Percentiles rank a stretch among this genome's conserved stretches.
phyloP scores from a whole-genome alignment of 306 rosid genomes.

The Vigna hirtella region DNA sequence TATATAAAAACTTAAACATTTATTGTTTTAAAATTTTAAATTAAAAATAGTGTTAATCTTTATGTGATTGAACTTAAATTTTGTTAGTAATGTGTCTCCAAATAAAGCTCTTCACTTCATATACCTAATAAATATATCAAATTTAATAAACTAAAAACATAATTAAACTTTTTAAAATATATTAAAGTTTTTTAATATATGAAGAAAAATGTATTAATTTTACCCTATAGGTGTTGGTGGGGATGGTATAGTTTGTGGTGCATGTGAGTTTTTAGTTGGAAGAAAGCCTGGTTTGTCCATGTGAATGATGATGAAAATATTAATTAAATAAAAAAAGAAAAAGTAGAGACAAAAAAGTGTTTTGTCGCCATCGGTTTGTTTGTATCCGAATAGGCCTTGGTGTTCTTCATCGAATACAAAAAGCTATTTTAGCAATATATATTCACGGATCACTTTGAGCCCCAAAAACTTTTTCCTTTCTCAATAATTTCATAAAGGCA shows the following conservation, averaged over 20 bases:
- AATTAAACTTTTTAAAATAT: too few relatives aligned
- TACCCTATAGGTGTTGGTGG: background rate
- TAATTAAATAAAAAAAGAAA: slow-evolving; percentile 31
- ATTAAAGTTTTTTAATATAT: too few relatives aligned
- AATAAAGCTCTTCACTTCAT: too few relatives aligned
- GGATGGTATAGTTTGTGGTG: slow-evolving; percentile 48
- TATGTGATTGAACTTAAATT: too few relatives aligned
- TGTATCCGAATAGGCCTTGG: slow-evolving; percentile 38
- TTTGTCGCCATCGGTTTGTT: slow-evolving; percentile 49
- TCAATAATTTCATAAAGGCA: slow-evolving; percentile 46
- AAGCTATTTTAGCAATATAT: slow-evolving; percentile 41
- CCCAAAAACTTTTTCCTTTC: slow-evolving; percentile 37
- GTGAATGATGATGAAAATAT: slow-evolving; percentile 39
- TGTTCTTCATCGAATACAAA: slow-evolving; percentile 34
- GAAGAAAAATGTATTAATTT: too few relatives aligned
- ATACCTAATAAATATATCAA: too few relatives aligned
- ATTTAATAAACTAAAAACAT: too few relatives aligned
- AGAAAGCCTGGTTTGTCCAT: slow-evolving; percentile 27
- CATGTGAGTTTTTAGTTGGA: slow-evolving; percentile 61
- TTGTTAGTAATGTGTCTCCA: too few relatives aligned
- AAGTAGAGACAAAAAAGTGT: slow-evolving; percentile 49
- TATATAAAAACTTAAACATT: too few relatives aligned
- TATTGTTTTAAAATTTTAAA: too few relatives aligned
- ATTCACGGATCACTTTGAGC: slow-evolving; percentile 69
- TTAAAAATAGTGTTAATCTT: too few relatives aligned